phyloP scores from a whole-genome alignment of 164 flowering plant genomes.

The Magnolia kwangsiensis region DNA sequence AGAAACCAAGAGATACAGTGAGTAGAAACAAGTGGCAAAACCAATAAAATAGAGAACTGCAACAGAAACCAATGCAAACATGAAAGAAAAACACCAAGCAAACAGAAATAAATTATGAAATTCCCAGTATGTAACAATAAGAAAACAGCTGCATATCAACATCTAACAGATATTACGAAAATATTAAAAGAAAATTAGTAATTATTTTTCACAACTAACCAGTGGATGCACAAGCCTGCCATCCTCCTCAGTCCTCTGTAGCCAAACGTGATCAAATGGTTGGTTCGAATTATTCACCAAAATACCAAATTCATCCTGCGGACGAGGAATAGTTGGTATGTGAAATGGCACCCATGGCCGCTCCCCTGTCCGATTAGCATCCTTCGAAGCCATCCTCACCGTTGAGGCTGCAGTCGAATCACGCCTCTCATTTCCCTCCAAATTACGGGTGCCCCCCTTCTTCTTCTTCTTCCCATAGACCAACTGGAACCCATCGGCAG shows the following conservation, averaged over 20 bases:
- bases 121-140: no score
- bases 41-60: not conserved
- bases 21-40: no score
- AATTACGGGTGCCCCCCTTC: slow-evolving; percentile 8
- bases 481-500: slow-evolving; percentile 69
- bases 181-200: not conserved
- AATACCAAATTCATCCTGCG: slow-evolving; percentile 75
- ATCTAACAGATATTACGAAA: no score
- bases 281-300: slow-evolving; percentile 73
- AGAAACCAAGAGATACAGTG: no score
- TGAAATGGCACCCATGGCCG: slow-evolving; percentile 81
- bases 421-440: slow-evolving; percentile 16
- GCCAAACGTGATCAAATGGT: slow-evolving; percentile 91
- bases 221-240: slow-evolving; percentile 68
- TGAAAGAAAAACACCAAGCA: no score
- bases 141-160: no score
- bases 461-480: slow-evolving; percentile 76
- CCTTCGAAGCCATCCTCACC: slow-evolving; percentile 58
- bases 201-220: slow-evolving; percentile 32
- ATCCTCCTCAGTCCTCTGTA: slow-evolving; percentile 81
- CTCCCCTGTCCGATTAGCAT: slow-evolving; percentile 28
- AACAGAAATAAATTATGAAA: no score
- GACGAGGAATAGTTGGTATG: slow-evolving; percentile 63
- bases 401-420: slow-evolving; percentile 14
- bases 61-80: not conserved